Conservation (phyloP, 2,329 filamentous ascomycete genomes). For the Botrytis fabae region DNA sequence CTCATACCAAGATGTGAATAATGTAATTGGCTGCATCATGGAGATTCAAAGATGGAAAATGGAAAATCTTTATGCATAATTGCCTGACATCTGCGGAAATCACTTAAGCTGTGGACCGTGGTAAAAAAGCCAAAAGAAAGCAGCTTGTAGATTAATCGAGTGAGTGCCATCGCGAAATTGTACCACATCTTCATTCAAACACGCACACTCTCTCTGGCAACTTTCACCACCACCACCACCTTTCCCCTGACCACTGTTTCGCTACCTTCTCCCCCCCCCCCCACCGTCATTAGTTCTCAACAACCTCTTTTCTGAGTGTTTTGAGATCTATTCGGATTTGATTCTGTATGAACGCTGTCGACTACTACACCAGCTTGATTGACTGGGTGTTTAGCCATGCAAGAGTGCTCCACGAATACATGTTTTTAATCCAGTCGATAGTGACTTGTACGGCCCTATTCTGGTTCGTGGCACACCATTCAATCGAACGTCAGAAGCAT, state of each 20-base stretch:
- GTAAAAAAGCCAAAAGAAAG: slow-evolving; percentile 16
- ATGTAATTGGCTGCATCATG: neutral
- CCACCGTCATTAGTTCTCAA: slow-evolving; percentile 10
- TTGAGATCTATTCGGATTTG: slow-evolving; percentile 23
- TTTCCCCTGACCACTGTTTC: neutral
- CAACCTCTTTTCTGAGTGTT: slow-evolving; percentile 23
- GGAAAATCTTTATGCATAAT: slow-evolving; percentile 8
- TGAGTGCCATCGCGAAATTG: slow-evolving; percentile 8
- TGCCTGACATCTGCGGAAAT: slow-evolving; percentile 4
- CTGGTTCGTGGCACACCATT: slow-evolving; percentile 33
- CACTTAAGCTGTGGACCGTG: neutral
- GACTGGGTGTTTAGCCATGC: slow-evolving; percentile 41
- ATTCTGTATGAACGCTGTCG: slow-evolving; percentile 41
- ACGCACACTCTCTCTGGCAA: neutral
- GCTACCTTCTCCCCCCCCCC: no score
- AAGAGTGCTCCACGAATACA: slow-evolving; percentile 35
- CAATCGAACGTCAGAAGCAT: neutral
- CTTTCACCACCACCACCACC: neutral
- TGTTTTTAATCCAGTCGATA: slow-evolving; percentile 40
- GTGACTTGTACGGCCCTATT: slow-evolving; percentile 40
- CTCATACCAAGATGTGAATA: no score
- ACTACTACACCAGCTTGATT: slow-evolving; percentile 38
- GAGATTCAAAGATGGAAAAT: neutral
- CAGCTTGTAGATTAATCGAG: neutral
- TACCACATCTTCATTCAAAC: neutral